Evolutionary conservation across 495 filamentous ascomycete species (phyloP).

Genomic region (Penicillium manginii): DNA sequence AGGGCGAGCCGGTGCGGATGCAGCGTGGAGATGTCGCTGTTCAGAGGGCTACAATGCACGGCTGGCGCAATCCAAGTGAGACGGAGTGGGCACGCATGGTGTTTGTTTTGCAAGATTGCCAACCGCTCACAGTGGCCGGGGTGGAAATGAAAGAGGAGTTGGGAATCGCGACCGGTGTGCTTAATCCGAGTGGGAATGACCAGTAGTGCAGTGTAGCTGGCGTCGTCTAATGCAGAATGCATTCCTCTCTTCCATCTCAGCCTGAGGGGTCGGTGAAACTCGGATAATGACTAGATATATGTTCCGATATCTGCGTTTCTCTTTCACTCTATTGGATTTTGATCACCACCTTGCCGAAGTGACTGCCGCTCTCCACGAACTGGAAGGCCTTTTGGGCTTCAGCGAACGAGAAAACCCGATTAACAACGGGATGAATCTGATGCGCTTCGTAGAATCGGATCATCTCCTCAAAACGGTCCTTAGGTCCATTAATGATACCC

Average conservation of each 20-base stretch:
- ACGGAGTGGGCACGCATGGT: conserved; percentile 59
- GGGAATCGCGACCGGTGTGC: conserved; percentile 31
- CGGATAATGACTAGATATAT: not conserved
- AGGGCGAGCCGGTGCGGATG: conserved; percentile 61
- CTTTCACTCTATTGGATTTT: conserved; percentile 42
- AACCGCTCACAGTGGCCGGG: conserved; percentile 45
- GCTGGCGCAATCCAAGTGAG: conserved; percentile 44
- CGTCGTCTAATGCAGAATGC: not conserved
- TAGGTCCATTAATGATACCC: conserved; percentile 64
- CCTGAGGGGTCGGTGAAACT: not conserved
- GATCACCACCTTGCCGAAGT: conserved; percentile 77
- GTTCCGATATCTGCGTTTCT: not conserved
- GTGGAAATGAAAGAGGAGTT: conserved; percentile 52
- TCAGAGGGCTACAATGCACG: conserved; percentile 59
- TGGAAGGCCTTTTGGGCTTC: conserved; percentile 54
- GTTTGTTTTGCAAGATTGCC: conserved; percentile 59
- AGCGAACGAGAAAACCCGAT: conserved; percentile 61
- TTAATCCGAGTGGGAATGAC: conserved; percentile 53
- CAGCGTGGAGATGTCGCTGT: conserved; percentile 73
- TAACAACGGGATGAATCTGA: conserved; percentile 64
- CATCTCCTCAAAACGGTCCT: conserved; percentile 66
- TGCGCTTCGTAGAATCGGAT: conserved; percentile 59
- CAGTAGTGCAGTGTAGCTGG: conserved; percentile 8
- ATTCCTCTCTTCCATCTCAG: not conserved
- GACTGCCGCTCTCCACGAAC: conserved; percentile 65